Evolutionary conservation across 2,329 filamentous ascomycete genomes (phyloP).

Genomic region (Paradendryphiella salina): DNA sequence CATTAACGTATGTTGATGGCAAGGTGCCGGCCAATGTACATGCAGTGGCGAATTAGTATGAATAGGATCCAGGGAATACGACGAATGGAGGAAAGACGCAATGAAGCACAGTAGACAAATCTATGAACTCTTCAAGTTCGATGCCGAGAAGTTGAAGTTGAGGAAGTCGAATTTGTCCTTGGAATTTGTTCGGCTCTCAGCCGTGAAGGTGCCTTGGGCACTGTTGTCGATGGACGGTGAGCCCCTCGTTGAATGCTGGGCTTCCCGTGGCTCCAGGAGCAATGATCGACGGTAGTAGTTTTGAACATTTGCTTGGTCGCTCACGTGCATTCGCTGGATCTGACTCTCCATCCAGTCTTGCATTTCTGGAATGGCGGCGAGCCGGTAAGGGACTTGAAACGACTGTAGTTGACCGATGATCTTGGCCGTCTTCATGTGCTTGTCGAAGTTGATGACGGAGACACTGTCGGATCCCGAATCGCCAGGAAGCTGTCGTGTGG

Average conservation of each 20-base stretch:
- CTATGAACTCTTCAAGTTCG: conserved; percentile 41
- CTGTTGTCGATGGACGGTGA: conserved; percentile 35
- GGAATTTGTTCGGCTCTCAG: conserved; percentile 37
- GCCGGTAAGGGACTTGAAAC: conserved; percentile 90
- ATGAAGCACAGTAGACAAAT: conserved; percentile 24
- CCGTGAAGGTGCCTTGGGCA: conserved; percentile 29
- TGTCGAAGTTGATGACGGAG: conserved; percentile 95
- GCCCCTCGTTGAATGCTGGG: conserved; percentile 32
- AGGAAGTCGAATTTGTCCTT: conserved; percentile 46
- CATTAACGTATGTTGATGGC: conserved; percentile 29
- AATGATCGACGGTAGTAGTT: conserved; percentile 81
- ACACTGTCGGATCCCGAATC: conserved; percentile 63
- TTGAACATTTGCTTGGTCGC: conserved; percentile 64
- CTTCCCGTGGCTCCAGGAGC: conserved; percentile 75
- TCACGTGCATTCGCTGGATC: conserved; percentile 72
- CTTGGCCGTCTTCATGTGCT: conserved; percentile 90
- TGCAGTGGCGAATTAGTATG: conserved; percentile 4
- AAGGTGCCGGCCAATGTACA: conserved; percentile 17
- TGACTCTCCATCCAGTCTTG: conserved; percentile 91
- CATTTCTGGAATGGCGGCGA: conserved; percentile 81
- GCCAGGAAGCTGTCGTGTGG: conserved; percentile 73
- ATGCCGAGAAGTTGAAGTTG: conserved; percentile 44
- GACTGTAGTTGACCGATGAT: conserved; percentile 95
- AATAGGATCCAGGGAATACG: conserved; percentile 15
- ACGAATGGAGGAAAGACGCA: conserved; percentile 19